Base-by-base conservation (phyloP, 1,284 basidiomycete genomes). In the Ceratobasidium sp. region DNA sequence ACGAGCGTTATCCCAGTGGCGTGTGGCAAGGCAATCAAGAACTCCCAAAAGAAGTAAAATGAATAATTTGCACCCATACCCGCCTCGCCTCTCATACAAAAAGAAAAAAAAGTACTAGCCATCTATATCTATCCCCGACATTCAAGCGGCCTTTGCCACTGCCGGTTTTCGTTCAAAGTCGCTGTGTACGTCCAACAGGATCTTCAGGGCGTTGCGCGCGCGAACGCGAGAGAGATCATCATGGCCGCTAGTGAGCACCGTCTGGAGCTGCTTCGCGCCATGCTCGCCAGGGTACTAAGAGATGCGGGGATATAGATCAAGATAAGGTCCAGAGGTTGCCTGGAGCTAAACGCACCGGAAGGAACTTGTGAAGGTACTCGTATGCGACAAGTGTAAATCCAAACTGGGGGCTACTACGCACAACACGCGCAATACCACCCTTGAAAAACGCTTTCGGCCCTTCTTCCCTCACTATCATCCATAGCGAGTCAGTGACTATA, bases 401-500 rank as follows among this genome's bases (percentile, higher is more conserved):
- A 83, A 97, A 97, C 84, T 96, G 93, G 77, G 92, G 93, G 82
- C 92, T 95, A 84, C 94, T 95, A 81, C 97, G 90, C 78, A 98
- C 86, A 68, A 98, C 89, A 81, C 97, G 94, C 59, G 97, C 97
- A 40, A 94, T 90, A 69, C 96, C 96, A 71, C 97, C 98, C 86
- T 99, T 99, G 91, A 95, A 99, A 80, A 99, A 87, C 10, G 98
- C 97, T 64, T 87, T 88, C 84, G 94, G 94, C 9, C 95, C 96
- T 84, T 97, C 96, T 85, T 97, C 95, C 20, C 88, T 90, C 54
- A 81, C 78, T 78, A 84, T 79, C 80, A 26, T 46, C 28, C 59
- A 69, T 42, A 13, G 12, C 44, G 64, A 61, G 65, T 61, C 59
- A 71, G 38, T 20, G 3, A 61, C 38, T 28, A 73, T 82, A 83